Evolutionary conservation across 108 stramenopile genomes (phyloP), one percentile per base, ranked within the genome.

Genomic region (Pinguiococcus pyrenoidosus): DNA sequence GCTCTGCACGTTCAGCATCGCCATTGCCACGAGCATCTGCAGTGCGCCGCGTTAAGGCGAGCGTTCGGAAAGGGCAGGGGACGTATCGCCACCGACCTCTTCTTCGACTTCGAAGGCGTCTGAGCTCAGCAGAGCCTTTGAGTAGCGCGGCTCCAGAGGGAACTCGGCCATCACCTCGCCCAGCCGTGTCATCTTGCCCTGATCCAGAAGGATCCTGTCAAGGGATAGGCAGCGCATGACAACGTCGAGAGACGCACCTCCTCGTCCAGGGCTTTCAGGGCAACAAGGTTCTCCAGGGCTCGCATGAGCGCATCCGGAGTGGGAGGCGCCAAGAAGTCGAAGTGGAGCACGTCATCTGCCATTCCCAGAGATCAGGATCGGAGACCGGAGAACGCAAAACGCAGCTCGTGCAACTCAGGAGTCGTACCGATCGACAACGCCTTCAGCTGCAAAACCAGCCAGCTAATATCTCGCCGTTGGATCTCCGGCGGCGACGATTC

Each of bases 361-460:
- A 35, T 68, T 12, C 54, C 43, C n/a, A n/a, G n/a, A n/a, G n/a
- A n/a, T n/a, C n/a, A n/a, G n/a, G n/a, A n/a, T n/a, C n/a, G n/a
- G n/a, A n/a, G n/a, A n/a, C n/a, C n/a, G n/a, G n/a, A n/a, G n/a
- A n/a, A n/a, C n/a, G n/a, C n/a, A n/a, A n/a, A n/a, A n/a, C n/a
- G n/a, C n/a, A n/a, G n/a, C n/a, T n/a, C n/a, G n/a, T n/a, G n/a
- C n/a, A n/a, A n/a, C n/a, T n/a, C n/a, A n/a, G n/a, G n/a, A n/a
- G n/a, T n/a, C n/a, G n/a, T n/a, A n/a, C n/a, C n/a, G 33, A 97
- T 83, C 23, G 91, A 91, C 56, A 97, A 59, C 14, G 92, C 84
- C 69, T 97, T 97, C 4, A 97, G 70, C 23, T 84, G 85, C 64
- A 97, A 62, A 16, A 97, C 76, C 27, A 90, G 71, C 6, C 71